These are phyloP conservation scores for Plantago rigida DNA, from an alignment of 305 asterid species.

Conservation along the genomic window DNA sequence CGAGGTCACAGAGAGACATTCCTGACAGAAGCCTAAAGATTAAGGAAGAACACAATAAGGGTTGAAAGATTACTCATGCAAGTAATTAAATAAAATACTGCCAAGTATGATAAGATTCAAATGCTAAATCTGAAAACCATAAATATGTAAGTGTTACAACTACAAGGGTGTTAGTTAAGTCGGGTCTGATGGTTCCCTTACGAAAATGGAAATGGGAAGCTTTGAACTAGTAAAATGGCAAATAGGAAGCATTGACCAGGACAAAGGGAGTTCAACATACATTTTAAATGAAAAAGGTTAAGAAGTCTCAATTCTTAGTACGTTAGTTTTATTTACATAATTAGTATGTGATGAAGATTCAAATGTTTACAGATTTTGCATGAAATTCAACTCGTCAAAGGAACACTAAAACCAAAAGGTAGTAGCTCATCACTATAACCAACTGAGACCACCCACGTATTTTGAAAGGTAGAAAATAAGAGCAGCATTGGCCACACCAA, in stretches of 20 bases:
- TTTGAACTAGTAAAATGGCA: no score
- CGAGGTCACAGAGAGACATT: conserved; percentile 6
- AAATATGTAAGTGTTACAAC: neutral
- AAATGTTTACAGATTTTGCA: neutral
- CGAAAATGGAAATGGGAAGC: no score
- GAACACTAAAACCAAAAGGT: neutral
- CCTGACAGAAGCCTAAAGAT: conserved; percentile 7
- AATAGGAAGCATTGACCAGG: no score
- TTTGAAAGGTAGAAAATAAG: conserved; percentile 3
- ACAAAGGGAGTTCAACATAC: no score
- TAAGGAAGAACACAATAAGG: neutral
- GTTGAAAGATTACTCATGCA: neutral
- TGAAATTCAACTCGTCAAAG: conserved; percentile 10
- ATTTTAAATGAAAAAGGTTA: no score
- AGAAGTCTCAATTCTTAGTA: no score
- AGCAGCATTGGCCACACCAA: neutral
- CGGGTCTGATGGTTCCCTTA: no score
- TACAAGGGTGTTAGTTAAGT: neutral
- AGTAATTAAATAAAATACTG: neutral
- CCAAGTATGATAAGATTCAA: neutral
- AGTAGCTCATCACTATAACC: no score
- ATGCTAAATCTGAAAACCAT: neutral
- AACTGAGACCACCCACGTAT: neutral
- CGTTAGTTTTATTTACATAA: neutral
- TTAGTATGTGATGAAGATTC: neutral